Conservation (phyloP, 805 yeast genomes). For the Wickerhamomyces bisporus region DNA sequence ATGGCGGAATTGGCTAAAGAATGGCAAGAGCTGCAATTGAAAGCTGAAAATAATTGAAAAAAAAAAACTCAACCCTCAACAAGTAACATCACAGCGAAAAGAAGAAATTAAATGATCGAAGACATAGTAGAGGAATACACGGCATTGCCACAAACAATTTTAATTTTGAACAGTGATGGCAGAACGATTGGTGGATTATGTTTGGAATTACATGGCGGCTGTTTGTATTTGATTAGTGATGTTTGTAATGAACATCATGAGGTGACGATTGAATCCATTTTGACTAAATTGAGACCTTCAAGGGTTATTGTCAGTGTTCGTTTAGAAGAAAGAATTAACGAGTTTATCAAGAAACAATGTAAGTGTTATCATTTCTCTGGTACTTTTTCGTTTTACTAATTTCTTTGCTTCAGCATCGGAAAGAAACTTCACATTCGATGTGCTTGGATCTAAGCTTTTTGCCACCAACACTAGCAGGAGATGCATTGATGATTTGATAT, state of each 20-base stretch:
- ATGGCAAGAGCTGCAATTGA: conserved; percentile 43
- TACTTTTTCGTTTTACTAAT: too few species aligned
- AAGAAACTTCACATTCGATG: conserved; percentile 5
- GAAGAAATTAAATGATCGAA: neutral
- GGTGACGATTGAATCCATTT: neutral
- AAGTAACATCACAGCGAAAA: neutral
- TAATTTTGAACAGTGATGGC: conserved; percentile 9
- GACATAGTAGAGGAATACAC: neutral
- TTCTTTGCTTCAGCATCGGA: neutral
- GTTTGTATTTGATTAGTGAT: conserved; percentile 7
- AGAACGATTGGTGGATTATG: conserved; percentile 7
- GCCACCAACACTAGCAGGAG: neutral
- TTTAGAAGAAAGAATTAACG: conserved; percentile 1
- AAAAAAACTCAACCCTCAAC: neutral
- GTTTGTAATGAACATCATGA: neutral
- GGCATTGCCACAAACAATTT: neutral
- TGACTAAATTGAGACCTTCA: conserved; percentile 3
- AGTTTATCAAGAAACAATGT: conserved; percentile 4
- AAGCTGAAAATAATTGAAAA: conserved; percentile 7
- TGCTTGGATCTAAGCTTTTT: conserved; percentile 6
- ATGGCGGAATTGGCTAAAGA: conserved; percentile 64
- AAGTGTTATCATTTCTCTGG: neutral
- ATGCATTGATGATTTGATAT: conserved; percentile 3
- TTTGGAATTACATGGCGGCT: conserved; percentile 4
- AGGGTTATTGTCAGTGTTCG: conserved; percentile 6